A percentile compares a stretch with the other conserved stretches of the same genome.
phyloP scores from a whole-genome alignment of 768 basidiomycete genomes.

The Cystoderma amianthinum region DNA sequence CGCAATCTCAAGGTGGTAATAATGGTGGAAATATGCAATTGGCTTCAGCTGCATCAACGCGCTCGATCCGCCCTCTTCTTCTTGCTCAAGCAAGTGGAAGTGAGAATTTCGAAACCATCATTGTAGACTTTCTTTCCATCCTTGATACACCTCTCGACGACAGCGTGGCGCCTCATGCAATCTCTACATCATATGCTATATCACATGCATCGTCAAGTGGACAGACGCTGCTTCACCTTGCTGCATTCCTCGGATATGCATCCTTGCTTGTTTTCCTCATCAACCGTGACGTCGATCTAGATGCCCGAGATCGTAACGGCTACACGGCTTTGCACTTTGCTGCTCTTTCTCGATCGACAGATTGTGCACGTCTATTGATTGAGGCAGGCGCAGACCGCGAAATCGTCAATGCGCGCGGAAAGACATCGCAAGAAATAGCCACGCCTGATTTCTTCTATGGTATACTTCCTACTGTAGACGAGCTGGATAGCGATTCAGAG shows the following conservation, averaged over 20 bases:
- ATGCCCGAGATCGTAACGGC: conserved; percentile 84
- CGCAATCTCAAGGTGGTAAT: conserved; percentile 27
- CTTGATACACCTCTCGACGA: conserved; percentile 58
- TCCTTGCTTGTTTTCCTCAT: conserved; percentile 69
- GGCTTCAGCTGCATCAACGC: conserved; percentile 33
- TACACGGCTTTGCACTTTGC: conserved; percentile 89
- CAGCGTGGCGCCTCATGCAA: conserved; percentile 24
- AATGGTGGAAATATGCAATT: conserved; percentile 48
- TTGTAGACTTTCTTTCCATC: conserved; percentile 76
- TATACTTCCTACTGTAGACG: conserved; percentile 19
- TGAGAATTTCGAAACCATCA: conserved; percentile 64
- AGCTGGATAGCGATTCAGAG: conserved; percentile 17
- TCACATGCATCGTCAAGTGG: conserved; percentile 66
- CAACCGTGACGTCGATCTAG: conserved; percentile 65
- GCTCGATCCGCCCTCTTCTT: conserved; percentile 52
- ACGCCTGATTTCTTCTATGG: conserved; percentile 36
- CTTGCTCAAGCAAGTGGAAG: conserved; percentile 46
- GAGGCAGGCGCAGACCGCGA: conserved; percentile 75
- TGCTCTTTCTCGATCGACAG: conserved; percentile 52
- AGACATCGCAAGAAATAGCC: conserved; percentile 59
- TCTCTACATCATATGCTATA: conserved; percentile 48
- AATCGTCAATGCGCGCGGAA: conserved; percentile 67
- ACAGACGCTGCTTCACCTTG: conserved; percentile 87
- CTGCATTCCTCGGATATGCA: conserved; percentile 71
- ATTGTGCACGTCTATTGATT: conserved; percentile 64